Evolutionary conservation across 225 moss, liverwort and hornwort species (phyloP).

Genomic region (Lunularia cruciata): DNA sequence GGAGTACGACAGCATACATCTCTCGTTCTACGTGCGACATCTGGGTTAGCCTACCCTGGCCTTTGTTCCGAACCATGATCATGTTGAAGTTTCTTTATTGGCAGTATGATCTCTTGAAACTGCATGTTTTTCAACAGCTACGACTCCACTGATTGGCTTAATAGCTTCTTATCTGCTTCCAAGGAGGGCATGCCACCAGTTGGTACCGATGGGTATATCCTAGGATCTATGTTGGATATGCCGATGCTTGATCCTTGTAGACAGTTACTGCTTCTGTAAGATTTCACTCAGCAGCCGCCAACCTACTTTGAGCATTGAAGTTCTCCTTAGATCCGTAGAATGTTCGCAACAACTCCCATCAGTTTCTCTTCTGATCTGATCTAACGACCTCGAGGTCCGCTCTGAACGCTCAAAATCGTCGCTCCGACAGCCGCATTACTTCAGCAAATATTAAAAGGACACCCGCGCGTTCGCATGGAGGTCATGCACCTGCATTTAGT

Average conservation of each 20-base stretch:
- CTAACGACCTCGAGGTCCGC: not conserved
- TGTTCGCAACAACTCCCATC: not conserved
- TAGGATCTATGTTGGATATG: not conserved
- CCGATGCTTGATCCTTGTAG: not conserved
- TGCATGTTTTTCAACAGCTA: not conserved
- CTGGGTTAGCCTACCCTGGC: no score
- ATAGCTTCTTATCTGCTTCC: not conserved
- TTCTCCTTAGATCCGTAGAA: not conserved
- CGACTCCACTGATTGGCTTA: not conserved
- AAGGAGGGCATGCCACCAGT: not conserved
- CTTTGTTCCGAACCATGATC: not conserved
- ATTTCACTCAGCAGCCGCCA: slow-evolving; percentile 7
- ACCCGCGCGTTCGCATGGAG: not conserved
- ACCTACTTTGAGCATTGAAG: not conserved
- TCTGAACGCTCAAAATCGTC: not conserved
- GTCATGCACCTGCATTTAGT: not conserved
- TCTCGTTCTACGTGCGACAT: no score
- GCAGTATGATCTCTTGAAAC: not conserved
- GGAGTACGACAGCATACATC: no score
- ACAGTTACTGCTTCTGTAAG: not conserved
- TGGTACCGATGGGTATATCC: not conserved
- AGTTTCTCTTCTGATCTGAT: not conserved
- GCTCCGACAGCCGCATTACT: not conserved
- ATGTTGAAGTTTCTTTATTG: not conserved
- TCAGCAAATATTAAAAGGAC: not conserved